Evolutionary conservation across 2,329 filamentous ascomycete species (phyloP), one percentile per base, ranked within the genome.

Genomic region (Xylaria sp.): DNA sequence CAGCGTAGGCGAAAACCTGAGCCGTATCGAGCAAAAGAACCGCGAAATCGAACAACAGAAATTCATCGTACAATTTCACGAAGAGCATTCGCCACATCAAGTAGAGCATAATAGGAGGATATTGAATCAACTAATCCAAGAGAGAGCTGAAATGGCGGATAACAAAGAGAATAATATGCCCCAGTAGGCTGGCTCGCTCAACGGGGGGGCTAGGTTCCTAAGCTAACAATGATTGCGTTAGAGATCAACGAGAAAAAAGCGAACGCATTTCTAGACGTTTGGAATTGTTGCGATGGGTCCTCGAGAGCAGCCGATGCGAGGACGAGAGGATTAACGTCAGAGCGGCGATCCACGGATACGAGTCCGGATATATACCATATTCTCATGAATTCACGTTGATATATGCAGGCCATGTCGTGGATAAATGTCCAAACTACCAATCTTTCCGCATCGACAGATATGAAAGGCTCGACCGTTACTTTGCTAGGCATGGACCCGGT

Each of bases 321-420:
- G 75, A 77, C 1, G 81, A 84, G 70, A 73, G 65, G 11, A 69
- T 74, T 20, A 84, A 84, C 69, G 83, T 84, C 65, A 69, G 72
- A 49, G 80, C 78, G 36, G 82, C 81, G 22, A 80, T 84, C 38
- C 64, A 73, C 3, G 81, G 77, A 15, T 84, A 85, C 67, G 72
- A 78, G 38, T 73, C 76, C 9, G 80, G 79, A 31, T 57, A 70
- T n/a, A 83, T 84, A 63, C 60, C 69, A n/a, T 82, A 78, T 66
- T 81, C 79, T 1, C 59, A 71, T 4, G 69, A 77, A 2, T 83
- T 79, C 67, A 82, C 81, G 5, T 69, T 84, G 38, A 75, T 84
- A 63, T 84, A 80, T 68, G 79, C 76, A 6, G 81, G 81, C 20
- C 73, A 73, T 22, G 76, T 84, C 27, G 80, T 83, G 63, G 82